Base-by-base conservation (phyloP, 1,284 basidiomycete species). In the Mycosarcoma mackinlayi region DNA sequence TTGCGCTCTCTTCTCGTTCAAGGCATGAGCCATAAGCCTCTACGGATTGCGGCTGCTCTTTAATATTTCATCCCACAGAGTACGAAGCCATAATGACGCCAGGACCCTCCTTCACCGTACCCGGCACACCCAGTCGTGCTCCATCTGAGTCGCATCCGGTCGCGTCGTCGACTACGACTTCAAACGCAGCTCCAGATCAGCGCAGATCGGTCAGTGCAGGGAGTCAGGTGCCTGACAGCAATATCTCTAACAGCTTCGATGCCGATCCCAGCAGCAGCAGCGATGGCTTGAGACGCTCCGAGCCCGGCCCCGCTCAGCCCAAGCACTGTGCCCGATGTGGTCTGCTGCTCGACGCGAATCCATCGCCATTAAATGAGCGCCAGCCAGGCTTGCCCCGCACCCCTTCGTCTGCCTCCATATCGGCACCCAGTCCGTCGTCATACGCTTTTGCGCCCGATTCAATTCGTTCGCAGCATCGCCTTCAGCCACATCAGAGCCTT, bases 391-490 rank as follows among this genome's bases (percentile, higher is more conserved):
- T 52, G 18, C 42, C 46, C 23, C 59, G 46, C 14, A 49, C 64
- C 16, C 48, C 59, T 7, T 56, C 67, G 14, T 55, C 55, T 3
- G 42, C 58, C 24, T 71, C 68, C 19, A 33, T 63, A 7, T 51
- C 68, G 6, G 69, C 69, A 11, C 69, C 69, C 13, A 72, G 69
- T 25, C 69, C 69, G 0, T 72, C 69, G 0, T 72, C 69, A 14
- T 66, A 63, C 46, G 69, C 69, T 13, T 72, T 72, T 31, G 69
- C 69, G 5, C 69, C 69, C 19, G 63, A 66, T 25, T 60, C 54
- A 8, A 34, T 67, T 18, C 67, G 67, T 24, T 64, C 67, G 4
- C 51, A 56, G n/a, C 63, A 67, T 49, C 63, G 56, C 14, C 47
- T 56, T 24, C 63, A 65, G 40, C 53, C 63, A n/a, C 55, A 59